phyloP scores from a whole-genome alignment of 306 rosid genomes.

The Vigna angularis region DNA sequence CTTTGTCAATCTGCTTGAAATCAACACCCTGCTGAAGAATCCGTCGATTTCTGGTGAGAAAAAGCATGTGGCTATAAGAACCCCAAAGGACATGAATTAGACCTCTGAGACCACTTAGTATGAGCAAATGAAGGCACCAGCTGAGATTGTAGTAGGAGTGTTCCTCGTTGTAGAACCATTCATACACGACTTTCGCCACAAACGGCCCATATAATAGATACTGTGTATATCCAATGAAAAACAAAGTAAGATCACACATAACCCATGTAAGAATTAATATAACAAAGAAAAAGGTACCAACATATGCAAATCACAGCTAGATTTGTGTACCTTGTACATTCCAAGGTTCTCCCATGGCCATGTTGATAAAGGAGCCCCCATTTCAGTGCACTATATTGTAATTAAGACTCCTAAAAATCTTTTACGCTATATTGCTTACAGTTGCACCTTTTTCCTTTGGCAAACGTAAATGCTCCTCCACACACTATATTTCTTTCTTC shows the following conservation, averaged over 20 bases:
- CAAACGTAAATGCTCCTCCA: background rate
- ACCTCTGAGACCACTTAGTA: slow-evolving; percentile 50
- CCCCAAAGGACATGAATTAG: slow-evolving; percentile 43
- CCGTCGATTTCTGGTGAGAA: slow-evolving; percentile 49
- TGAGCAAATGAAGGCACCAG: slow-evolving; percentile 71
- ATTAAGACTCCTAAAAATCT: background rate
- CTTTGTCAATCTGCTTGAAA: slow-evolving; percentile 66
- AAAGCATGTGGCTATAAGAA: slow-evolving; percentile 52
- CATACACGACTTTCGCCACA: slow-evolving; percentile 60
- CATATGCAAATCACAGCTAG: background rate
- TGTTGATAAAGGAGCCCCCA: slow-evolving; percentile 74
- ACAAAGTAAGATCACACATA: background rate
- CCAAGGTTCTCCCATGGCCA: slow-evolving; percentile 96
- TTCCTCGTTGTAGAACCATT: slow-evolving; percentile 58
- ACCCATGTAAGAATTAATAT: background rate
- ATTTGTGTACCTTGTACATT: slow-evolving; percentile 64
- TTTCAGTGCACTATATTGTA: slow-evolving; percentile 35
- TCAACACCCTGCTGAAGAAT: slow-evolving; percentile 59
- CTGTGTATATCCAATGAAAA: slow-evolving; percentile 40
- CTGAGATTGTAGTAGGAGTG: slow-evolving; percentile 38
- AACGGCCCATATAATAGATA: slow-evolving; percentile 77
- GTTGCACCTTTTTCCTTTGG: slow-evolving; percentile 11
- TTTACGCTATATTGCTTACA: background rate
- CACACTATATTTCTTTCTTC: background rate
- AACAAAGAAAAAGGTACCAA: slow-evolving; percentile 1